Evolutionary conservation across 768 basidiomycete genomes (phyloP).

Genomic region (Candolleomyces aberdarensis): DNA sequence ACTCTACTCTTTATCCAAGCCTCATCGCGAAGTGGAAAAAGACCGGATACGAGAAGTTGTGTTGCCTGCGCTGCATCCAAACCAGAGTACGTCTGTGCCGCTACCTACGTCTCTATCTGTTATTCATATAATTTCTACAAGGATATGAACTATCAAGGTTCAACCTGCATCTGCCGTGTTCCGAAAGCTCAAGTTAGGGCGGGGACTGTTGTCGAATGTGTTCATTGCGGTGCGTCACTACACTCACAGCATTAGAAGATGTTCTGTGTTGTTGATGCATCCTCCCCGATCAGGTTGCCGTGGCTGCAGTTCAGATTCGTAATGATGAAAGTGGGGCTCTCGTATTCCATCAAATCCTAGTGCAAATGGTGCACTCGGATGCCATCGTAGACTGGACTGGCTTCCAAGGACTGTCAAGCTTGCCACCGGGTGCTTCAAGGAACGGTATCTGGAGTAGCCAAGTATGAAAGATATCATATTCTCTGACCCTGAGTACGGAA

Average conservation of each 20-base stretch:
- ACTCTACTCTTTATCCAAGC: constrained; percentile 38
- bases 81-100: constrained; percentile 56
- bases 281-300: constrained; percentile 61
- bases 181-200: constrained; percentile 90
- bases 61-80: constrained; percentile 95
- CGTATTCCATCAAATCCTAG: background rate
- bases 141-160: constrained; percentile 99
- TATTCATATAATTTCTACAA: constrained; percentile 23
- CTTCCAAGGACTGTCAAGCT: background rate
- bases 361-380: background rate
- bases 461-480: no score
- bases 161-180: constrained; percentile 96
- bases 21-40: constrained; percentile 99
- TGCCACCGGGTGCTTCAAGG: no score
- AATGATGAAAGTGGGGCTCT: background rate
- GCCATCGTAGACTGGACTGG: background rate
- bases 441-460: no score
- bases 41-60: constrained; percentile 95
- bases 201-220: constrained; percentile 93
- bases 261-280: background rate
- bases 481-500: no score
- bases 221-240: constrained; percentile 82
- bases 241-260: constrained; percentile 1
- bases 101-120: constrained; percentile 2
- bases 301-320: constrained; percentile 89